Base-by-base conservation (phyloP, 768 basidiomycete species). In the Sistotremastrum niveocremeum region DNA sequence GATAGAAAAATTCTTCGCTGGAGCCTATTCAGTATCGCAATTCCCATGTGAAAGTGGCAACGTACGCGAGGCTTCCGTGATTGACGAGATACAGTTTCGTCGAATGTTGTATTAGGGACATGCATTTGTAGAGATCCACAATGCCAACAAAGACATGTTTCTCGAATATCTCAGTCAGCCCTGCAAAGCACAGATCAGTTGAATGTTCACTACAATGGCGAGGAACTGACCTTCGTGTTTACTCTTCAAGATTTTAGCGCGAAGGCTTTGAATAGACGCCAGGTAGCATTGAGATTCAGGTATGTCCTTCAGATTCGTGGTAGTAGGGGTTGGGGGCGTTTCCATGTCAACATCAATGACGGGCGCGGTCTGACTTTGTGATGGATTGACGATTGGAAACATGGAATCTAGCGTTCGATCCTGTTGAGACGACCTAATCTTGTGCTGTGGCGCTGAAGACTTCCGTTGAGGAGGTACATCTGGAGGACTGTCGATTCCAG, bases 401-500 rank as follows among this genome's bases (percentile, higher is more conserved):
- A 97, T 95, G 1, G 90, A 90, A 57, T 98, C 94, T 10, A 99
- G 72, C 0, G 93, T 98, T 34, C 93, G 77, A 48, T 93, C 86
- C 39, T 81, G 69, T 6, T 81, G 64, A 7, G 90, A 94, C 2
- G 88, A 91, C 46, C 94, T 78, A 44, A 97, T 85, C 72, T 95
- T 94, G 60, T 91, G 79, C 29, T 97, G 83, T 2, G 93, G 81
- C 46, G 74, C 70, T 12, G 37, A 37, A 37, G 37, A 37, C 37
- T 10, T 37, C 10, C 10, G 10, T 37, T 2, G 37, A 37, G 2
- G 20, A 20, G 20, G 1, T 2, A 20, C 20, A 20, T 20, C 20
- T 2, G 20, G 20, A 2, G 20, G 20, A 20, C 20, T 20, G 20
- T 20, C 20, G 20, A 20, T 20, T 20, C 20, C 20, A 2, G 20